Evolutionary conservation across 163 green algal species (phyloP).

Genomic region (Prototheca wickerhamii): DNA sequence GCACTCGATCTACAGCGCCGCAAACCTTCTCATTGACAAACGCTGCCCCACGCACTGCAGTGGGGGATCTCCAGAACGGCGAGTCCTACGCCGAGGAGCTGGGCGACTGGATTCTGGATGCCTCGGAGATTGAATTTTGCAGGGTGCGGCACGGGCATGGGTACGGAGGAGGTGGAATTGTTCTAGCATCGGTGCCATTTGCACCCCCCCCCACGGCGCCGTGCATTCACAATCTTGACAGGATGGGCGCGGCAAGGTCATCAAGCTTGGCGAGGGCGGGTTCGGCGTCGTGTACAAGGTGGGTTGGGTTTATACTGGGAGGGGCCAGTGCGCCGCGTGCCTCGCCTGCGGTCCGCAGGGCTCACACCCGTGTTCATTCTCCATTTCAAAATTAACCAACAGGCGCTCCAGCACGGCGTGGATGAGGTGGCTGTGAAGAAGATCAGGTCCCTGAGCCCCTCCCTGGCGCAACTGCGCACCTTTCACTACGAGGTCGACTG

Average conservation of each 20-base stretch:
- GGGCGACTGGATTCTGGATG: conserved; percentile 2
- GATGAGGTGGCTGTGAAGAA: conserved; percentile 70
- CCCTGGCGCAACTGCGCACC: conserved; percentile 22
- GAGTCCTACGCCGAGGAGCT: neutral
- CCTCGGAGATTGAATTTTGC: conserved; percentile 16
- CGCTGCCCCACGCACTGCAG: too few species aligned
- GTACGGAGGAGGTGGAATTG: neutral
- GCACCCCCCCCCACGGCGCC: neutral
- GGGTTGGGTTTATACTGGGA: too few species aligned
- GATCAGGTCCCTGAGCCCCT: conserved; percentile 40
- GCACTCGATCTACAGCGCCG: too few species aligned
- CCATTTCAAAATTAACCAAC: neutral
- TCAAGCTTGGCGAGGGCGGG: conserved; percentile 54
- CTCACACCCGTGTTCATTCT: neutral
- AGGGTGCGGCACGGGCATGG: neutral
- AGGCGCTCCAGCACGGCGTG: conserved; percentile 56
- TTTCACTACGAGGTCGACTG: conserved; percentile 44
- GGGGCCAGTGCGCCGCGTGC: neutral
- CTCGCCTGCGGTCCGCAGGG: too few species aligned
- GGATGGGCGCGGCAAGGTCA: conserved; percentile 33
- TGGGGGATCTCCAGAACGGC: too few species aligned
- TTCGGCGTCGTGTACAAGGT: conserved; percentile 60
- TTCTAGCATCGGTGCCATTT: neutral
- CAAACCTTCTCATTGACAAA: too few species aligned
- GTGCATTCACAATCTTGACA: neutral